Conservation (phyloP, 495 filamentous ascomycete species). For the Xanthoparmelia taractica region DNA sequence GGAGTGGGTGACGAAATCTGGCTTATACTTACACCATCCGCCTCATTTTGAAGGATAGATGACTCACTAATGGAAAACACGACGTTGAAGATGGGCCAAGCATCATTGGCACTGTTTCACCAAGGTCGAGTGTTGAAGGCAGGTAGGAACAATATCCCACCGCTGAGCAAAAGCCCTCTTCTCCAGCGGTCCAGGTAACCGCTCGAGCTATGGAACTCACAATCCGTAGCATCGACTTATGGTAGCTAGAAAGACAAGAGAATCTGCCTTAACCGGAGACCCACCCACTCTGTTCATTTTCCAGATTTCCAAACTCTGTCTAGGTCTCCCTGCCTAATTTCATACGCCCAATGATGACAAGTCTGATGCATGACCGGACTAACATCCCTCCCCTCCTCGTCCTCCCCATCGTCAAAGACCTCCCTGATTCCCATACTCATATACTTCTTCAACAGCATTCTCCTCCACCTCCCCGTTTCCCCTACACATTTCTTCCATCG, state of each 20-base stretch:
- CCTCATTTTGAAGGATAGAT: too few species aligned
- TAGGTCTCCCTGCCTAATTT: conserved; percentile 37
- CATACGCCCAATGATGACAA: conserved; percentile 41
- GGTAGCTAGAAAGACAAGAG: background rate
- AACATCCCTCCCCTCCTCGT: conserved; percentile 36
- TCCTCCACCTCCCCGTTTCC: conserved; percentile 39
- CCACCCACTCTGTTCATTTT: conserved; percentile 19
- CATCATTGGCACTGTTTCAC: background rate
- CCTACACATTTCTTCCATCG: conserved; percentile 43
- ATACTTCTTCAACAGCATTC: conserved; percentile 41
- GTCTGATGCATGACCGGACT: conserved; percentile 47
- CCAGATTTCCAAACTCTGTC: conserved; percentile 37
- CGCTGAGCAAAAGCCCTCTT: too few species aligned
- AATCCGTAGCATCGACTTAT: background rate
- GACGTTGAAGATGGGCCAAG: background rate
- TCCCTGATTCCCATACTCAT: conserved; percentile 34
- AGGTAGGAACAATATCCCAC: background rate
- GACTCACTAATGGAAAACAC: too few species aligned
- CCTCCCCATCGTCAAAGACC: conserved; percentile 40
- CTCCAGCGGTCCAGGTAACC: background rate
- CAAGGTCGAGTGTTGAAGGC: background rate
- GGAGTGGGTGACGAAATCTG: too few species aligned
- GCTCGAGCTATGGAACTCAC: background rate
- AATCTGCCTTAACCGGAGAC: background rate
- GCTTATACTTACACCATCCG: too few species aligned